Evolutionary conservation across 2,329 filamentous ascomycete species (phyloP).

Genomic region (Colletotrichum eleusines): DNA sequence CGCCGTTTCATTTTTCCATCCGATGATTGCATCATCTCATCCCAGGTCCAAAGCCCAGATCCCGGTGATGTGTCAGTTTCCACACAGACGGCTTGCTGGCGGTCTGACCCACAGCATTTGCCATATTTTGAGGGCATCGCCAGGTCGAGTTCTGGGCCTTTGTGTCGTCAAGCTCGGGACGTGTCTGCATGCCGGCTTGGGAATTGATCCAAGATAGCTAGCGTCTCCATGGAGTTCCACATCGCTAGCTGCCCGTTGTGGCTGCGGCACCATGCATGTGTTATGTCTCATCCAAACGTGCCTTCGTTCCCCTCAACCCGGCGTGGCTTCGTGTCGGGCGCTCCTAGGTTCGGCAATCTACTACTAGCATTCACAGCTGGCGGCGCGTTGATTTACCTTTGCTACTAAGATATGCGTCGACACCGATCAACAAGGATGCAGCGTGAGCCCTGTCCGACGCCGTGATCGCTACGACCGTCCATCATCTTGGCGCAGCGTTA

Average conservation of each 20-base stretch:
- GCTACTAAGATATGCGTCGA: too few relatives aligned
- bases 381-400: background rate
- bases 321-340: background rate
- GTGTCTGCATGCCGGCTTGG: background rate
- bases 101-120: background rate
- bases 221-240: background rate
- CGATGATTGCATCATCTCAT: background rate
- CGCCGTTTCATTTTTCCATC: background rate
- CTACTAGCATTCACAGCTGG: background rate
- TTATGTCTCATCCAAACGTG: background rate
- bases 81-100: background rate
- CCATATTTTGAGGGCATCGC: background rate
- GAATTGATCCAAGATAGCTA: too few relatives aligned
- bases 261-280: background rate
- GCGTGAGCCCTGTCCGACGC: background rate
- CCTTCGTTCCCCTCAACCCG: background rate
- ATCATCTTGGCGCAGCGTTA: constrained; percentile 6
- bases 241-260: background rate
- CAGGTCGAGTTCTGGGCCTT: background rate
- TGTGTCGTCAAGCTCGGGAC: background rate
- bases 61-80: background rate
- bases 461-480: background rate
- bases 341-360: background rate
- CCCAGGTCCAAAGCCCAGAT: too few relatives aligned
- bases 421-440: background rate